Base-by-base conservation (phyloP, 202 grass and related monocot genomes). In the Setaria viridis region DNA sequence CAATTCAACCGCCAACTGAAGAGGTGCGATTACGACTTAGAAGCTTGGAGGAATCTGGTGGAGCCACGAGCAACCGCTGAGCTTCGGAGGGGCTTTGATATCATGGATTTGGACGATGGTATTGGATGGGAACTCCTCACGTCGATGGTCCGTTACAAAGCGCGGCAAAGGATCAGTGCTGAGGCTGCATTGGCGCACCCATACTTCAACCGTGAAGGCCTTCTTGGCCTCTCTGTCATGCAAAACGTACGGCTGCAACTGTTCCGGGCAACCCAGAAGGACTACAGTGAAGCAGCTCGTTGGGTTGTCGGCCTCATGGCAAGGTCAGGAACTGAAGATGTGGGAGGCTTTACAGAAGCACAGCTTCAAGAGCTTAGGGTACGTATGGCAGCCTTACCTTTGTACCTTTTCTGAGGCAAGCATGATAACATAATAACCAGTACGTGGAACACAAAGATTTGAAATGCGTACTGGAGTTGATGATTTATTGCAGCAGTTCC, bases 1-100 rank as follows among this genome's bases (percentile, higher is more conserved):
- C 97, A 99, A 75, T 99, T 99, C 51, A 99, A 99, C 41, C 97
- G 94, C 33, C 97, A 99, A 89, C 87, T 99, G 45, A 99, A 99
- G 88, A 85, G 97, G 72, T 92, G 89, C 0, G 76, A 79, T 3
- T 99, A 99, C 2, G 87, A 99, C 79, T 79, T 99, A 43, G 82
- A 91, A 50, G 87, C 93, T 35, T 96, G 97, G 94, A 91, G 97
- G 70, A 89, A 82, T 45, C 78, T 88, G 41, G 94, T 99, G 47
- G 97, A 99, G 60, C 92, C 97, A 73, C 94, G 97, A 69, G 97
- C 97, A 6, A 53, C 76, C 6, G 86, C 87, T 59, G 97, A 99
- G 12, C 88, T 96, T 7, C 88, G 94, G 11, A 94, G 82, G 77
- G 94, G 97, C 72, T 96, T 99, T 63, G 94, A 99, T 69, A 88